These are phyloP conservation scores for Stephania yunnanensis DNA, from an alignment of 164 flowering plant species.

Conservation along the genomic window DNA sequence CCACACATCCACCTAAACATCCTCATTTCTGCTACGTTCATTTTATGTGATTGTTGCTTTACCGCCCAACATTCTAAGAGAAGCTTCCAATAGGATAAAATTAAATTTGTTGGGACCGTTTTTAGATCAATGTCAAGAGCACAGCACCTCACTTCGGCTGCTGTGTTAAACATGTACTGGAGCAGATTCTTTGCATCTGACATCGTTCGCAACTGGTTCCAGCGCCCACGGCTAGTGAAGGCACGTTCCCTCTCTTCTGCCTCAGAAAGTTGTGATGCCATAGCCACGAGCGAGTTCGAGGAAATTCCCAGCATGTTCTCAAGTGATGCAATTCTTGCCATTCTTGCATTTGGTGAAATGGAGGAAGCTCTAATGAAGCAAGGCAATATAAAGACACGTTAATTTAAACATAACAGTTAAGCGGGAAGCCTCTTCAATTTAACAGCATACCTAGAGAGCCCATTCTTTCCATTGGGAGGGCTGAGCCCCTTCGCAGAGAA, in stretches of 20 bases:
- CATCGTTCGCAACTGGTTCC: constrained; percentile 95
- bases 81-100: neutral
- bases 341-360: constrained; percentile 86
- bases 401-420: constrained; percentile 1
- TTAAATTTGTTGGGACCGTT: neutral
- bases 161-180: constrained; percentile 83
- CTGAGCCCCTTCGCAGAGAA: constrained; percentile 71
- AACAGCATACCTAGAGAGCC: constrained; percentile 53
- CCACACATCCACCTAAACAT: no score
- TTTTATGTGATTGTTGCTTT: no score
- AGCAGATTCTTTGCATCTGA: constrained; percentile 90
- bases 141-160: constrained; percentile 75
- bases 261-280: constrained; percentile 99
- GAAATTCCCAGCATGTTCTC: constrained; percentile 87
- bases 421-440: neutral
- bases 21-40: no score
- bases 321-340: constrained; percentile 83
- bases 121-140: constrained; percentile 3
- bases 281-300: constrained; percentile 84
- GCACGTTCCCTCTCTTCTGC: constrained; percentile 97
- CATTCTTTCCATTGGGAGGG: constrained; percentile 89
- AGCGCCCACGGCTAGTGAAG: constrained; percentile 75
- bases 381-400: constrained; percentile 9
- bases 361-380: constrained; percentile 53
- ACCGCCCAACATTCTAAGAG: neutral